Evolutionary conservation across 1,284 basidiomycete species (phyloP), one percentile per base, ranked within the genome.

Genomic region (Chondrostereum purpureum): DNA sequence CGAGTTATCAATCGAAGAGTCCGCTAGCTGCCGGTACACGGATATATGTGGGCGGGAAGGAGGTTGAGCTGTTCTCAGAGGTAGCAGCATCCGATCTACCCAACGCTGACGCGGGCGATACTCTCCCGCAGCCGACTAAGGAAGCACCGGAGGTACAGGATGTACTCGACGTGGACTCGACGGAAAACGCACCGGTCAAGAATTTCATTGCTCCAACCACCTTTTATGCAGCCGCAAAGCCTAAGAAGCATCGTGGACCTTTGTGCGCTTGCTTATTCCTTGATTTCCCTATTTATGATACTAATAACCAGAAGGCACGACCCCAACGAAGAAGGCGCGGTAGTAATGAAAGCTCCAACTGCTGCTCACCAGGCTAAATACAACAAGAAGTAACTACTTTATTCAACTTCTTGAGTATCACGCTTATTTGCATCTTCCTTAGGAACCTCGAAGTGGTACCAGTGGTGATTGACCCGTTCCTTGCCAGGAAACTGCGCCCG

Each of bases 401-500:
- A 27, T 47, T 33, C 19, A 22, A 39, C 12, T 42, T 3, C 4
- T n/a, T 39, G 3, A 8, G 2, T 39, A 19, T 8, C 8, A 14
- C 13, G 12, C 13, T n/a, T n/a, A n/a, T n/a, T n/a, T n/a, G n/a
- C n/a, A n/a, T n/a, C 22, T 23, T 23, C 16, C 10, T 14, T 42
- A 86, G 83, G 56, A 69, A 75, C 46, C 55, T 73, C 12, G 67
- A 78, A 4, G 61, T 92, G 16, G 77, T 93, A 11, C 84, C 91
- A 43, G 93, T 99, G 8, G 94, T 99, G 1, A 63, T 99, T n/a
- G 94, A 99, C 60, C 95, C 95, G 0, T 66, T 86, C n/a, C 63
- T 99, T 13, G 69, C 80, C 1, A 75, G 78, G 40, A 77, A 79
- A 45, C 77, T 99, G 62, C 77, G 95, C 38, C 82, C 88, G 2